Evolutionary conservation across 192 early-diverging fungal species (phyloP).

Genomic region (Gigaspora rosea): DNA sequence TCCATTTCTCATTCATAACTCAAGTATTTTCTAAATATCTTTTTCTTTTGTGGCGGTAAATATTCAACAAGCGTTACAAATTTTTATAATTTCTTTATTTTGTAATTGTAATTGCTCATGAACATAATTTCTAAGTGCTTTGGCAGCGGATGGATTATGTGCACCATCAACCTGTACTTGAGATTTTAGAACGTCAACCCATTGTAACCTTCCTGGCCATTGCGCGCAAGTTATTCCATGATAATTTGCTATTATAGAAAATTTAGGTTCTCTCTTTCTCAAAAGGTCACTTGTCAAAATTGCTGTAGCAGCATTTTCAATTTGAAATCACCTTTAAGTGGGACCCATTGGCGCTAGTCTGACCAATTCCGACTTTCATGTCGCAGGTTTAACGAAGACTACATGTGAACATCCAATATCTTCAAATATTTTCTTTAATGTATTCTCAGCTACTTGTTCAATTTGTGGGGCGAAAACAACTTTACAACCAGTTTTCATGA

Average conservation of each 20-base stretch:
- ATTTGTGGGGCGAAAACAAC: constrained; percentile 60
- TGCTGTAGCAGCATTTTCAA: constrained; percentile 76
- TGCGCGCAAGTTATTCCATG: constrained; percentile 65
- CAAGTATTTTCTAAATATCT: constrained; percentile 61
- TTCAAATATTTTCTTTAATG: constrained; percentile 37
- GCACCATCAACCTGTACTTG: constrained; percentile 84
- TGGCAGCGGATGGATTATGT: constrained; percentile 79
- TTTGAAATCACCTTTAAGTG: constrained; percentile 78
- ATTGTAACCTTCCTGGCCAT: constrained; percentile 89
- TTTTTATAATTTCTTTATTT: constrained; percentile 11
- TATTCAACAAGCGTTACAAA: constrained; percentile 67
- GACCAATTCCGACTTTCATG: constrained; percentile 22
- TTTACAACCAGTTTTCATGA: constrained; percentile 59
- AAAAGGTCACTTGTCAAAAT: constrained; percentile 62
- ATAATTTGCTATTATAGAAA: constrained; percentile 46
- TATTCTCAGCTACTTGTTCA: constrained; percentile 43
- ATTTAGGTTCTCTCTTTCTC: constrained; percentile 40
- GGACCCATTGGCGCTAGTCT: constrained; percentile 36
- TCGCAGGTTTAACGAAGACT: constrained; percentile 33
- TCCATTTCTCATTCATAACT: constrained; percentile 52
- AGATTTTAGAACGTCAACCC: constrained; percentile 41
- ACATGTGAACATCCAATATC: constrained; percentile 29
- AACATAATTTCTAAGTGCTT: constrained; percentile 67
- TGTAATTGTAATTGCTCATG: constrained; percentile 38
- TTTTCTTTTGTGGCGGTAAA: constrained; percentile 75